These are phyloP conservation scores for Aspergillus caelatus DNA, from an alignment of 2,329 filamentous ascomycete species.

Conservation along the genomic window DNA sequence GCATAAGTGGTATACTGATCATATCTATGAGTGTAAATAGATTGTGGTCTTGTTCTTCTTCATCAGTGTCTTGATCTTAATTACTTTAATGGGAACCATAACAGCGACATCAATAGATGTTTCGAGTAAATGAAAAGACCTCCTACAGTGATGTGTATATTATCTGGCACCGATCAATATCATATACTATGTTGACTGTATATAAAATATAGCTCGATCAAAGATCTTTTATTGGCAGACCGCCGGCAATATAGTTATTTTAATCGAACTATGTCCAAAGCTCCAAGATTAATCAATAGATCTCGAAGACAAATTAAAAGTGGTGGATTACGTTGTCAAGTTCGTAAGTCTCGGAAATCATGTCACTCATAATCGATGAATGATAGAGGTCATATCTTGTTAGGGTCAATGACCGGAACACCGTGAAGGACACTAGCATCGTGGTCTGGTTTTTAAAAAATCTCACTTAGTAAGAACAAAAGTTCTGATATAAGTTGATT, in stretches of 20 bases:
- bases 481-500: no score
- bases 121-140: no score
- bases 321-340: not conserved
- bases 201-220: no score
- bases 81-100: not conserved
- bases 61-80: not conserved
- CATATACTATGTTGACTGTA: no score
- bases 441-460: accelerated
- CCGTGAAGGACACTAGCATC: not conserved
- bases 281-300: not conserved
- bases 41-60: no score
- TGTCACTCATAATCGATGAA: not conserved
- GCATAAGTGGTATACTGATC: conserved; percentile 39
- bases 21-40: conserved; percentile 30
- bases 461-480: not conserved
- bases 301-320: not conserved
- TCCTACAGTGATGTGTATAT: no score
- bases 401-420: not conserved
- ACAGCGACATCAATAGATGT: not conserved
- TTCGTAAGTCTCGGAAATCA: not conserved
- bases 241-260: no score
- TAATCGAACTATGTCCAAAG: not conserved
- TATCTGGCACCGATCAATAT: no score
- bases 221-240: no score
- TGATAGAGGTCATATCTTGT: not conserved